phyloP scores from a whole-genome alignment of 2,329 filamentous ascomycete genomes.

The Paraphoma sp. region DNA sequence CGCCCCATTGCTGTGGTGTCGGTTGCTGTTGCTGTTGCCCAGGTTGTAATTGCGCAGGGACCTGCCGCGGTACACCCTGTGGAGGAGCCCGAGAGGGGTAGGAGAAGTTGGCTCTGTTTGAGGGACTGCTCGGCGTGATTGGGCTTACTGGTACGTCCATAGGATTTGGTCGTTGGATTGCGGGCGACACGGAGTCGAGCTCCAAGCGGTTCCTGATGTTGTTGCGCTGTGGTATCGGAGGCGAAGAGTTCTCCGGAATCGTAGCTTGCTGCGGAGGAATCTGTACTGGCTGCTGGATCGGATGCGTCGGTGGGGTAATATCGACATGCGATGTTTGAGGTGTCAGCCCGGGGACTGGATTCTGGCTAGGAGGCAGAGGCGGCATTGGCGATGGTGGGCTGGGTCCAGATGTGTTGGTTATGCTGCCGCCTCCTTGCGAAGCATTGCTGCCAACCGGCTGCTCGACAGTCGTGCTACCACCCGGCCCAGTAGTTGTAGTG shows the following conservation, averaged over 20 bases:
- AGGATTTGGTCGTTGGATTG: conserved; percentile 41
- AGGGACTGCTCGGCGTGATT: conserved; percentile 36
- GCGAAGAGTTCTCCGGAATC: conserved; percentile 25
- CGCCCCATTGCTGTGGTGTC: conserved; percentile 10
- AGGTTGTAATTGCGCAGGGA: conserved; percentile 26
- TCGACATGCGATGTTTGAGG: conserved; percentile 15
- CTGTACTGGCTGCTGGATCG: conserved; percentile 7
- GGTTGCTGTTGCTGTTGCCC: conserved; percentile 14
- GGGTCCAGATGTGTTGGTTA: conserved; percentile 42
- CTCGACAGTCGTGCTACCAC: conserved; percentile 42
- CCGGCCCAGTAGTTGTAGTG: conserved; percentile 43
- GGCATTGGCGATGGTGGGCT: conserved; percentile 40
- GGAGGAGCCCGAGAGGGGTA: conserved; percentile 43
- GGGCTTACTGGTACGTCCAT: conserved; percentile 32
- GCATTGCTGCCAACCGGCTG: conserved; percentile 28
- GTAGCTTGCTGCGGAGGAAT: conserved; percentile 1
- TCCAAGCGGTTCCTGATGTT: conserved; percentile 46
- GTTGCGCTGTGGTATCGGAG: conserved; percentile 43
- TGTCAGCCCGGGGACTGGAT: conserved; percentile 17
- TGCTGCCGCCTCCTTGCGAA: conserved; percentile 20
- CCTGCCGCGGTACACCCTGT: conserved; percentile 38
- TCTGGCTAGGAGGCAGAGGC: conserved; percentile 19
- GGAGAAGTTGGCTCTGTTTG: conserved; percentile 39
- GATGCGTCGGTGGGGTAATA: conserved; percentile 3
- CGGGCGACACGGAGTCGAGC: conserved; percentile 41